Base-by-base conservation (phyloP, 2,329 filamentous ascomycete species). In the Neonectria sp. region DNA sequence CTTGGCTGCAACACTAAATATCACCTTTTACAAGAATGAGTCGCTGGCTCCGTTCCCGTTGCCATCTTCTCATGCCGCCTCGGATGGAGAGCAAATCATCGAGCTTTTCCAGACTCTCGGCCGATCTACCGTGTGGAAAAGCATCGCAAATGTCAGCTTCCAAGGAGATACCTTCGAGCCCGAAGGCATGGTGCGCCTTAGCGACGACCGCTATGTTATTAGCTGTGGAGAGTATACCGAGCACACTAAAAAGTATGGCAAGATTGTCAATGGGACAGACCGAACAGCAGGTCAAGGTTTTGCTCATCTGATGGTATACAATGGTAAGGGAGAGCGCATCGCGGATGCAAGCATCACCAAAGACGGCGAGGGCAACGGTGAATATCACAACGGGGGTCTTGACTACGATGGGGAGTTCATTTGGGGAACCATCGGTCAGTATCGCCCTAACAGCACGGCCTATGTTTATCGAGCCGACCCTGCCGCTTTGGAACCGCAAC, bases 251-350 rank as follows among this genome's bases (percentile, higher is more conserved):
- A 81, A 81, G 62, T 85, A 81, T 68, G 73, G 77, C 29, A 77
- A 80, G 69, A 83, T 84, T 75, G 82, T 85, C 75, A 86, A 86
- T 40, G 86, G 86, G 6, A 88, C 85, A 3, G 86, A 88, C 68
- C 79, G 83, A 27, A 81, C 79, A 7, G 66, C 82, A 2, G 83
- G 84, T 4, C 78, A 78, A 3, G 84, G 85, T 0, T 85, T 84
- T 55, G 81, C 80, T 8, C 84, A 86, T 58, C 62, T 86, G 51
- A 76, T 85, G 27, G 77, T 86, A 3, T 86, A 84, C 69, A 79
- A 83, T 56, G 80, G 80, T 0, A 73, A 80, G 7, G 85, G 85
- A 2, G 72, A 74, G 11, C 74, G 80, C 3, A 78, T 86, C 15
- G 83, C 82, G 3, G 84, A 86, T 68, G 83, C 81, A 5, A 84